Evolutionary conservation across 208 protist species (phyloP).

Genomic region (Angomonas deanei): DNA sequence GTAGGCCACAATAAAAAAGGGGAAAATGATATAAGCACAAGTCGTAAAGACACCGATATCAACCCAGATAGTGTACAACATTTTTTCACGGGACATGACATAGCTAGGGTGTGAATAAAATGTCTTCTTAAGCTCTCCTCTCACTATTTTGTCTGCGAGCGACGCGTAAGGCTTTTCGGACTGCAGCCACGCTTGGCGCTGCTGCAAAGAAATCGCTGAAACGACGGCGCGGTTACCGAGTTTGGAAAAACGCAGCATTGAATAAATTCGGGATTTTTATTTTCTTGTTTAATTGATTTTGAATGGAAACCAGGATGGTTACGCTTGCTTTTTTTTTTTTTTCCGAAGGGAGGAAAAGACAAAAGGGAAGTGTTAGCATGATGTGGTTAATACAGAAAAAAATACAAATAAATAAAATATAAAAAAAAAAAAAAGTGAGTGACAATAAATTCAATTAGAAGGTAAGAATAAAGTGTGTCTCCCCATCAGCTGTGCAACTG

Average conservation of each 20-base stretch:
- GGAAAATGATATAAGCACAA: conserved; percentile 56
- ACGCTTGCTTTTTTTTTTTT: too few relatives aligned
- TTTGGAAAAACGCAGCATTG: conserved; percentile 17
- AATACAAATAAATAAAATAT: neutral
- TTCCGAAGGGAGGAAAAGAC: too few relatives aligned
- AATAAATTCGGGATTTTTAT: conserved; percentile 10
- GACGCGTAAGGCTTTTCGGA: conserved; percentile 80
- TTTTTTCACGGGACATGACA: conserved; percentile 87
- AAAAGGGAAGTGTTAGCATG: neutral
- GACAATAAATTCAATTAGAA: conserved; percentile 21
- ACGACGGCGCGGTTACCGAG: neutral
- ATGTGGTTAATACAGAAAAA: neutral
- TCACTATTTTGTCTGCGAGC: conserved; percentile 86
- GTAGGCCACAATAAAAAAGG: conserved; percentile 78
- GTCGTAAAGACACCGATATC: conserved; percentile 74
- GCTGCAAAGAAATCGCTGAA: conserved; percentile 22
- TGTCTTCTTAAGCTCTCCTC: conserved; percentile 30
- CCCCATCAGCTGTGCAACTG: conserved; percentile 43
- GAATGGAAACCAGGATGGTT: neutral
- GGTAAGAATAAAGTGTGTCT: conserved; percentile 62
- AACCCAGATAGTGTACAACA: conserved; percentile 86
- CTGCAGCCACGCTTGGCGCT: conserved; percentile 45
- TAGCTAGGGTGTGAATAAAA: conserved; percentile 88
- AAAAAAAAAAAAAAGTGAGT: neutral
- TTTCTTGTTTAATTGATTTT: neutral